Conservation (phyloP, 108 stramenopile species). For the Skeletonema marinoi region DNA sequence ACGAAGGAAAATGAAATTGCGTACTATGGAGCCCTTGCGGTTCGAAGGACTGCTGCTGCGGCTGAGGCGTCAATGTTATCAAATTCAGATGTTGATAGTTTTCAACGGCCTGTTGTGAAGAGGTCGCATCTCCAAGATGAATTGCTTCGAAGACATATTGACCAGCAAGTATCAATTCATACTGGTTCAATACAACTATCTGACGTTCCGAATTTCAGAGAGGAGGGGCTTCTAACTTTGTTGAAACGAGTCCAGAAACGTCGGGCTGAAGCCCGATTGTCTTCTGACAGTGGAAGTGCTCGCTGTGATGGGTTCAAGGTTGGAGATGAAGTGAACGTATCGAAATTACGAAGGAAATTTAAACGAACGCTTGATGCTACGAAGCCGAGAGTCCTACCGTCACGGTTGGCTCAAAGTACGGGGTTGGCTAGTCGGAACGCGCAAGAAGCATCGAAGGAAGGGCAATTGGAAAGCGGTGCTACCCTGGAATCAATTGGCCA, state of each 20-base stretch:
- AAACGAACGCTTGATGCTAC: conserved; percentile 45
- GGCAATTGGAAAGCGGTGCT: conserved; percentile 21
- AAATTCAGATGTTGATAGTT: conserved; percentile 37
- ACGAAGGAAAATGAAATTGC: conserved; percentile 87
- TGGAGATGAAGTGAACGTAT: conserved; percentile 60
- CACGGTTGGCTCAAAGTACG: conserved; percentile 65
- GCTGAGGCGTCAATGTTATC: conserved; percentile 66
- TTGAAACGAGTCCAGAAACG: conserved; percentile 71
- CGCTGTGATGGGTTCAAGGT: conserved; percentile 67
- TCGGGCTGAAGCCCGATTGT: conserved; percentile 61
- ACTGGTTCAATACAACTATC: conserved; percentile 57
- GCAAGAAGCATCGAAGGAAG: conserved; percentile 39
- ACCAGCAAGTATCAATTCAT: conserved; percentile 49
- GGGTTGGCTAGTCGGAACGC: conserved; percentile 65
- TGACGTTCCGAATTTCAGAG: conserved; percentile 70
- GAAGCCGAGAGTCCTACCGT: conserved; percentile 54
- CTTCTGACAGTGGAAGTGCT: conserved; percentile 72
- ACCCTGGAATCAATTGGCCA: conserved; percentile 27
- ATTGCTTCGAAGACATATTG: conserved; percentile 51
- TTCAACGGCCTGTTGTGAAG: conserved; percentile 50
- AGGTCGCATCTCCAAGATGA: conserved; percentile 67
- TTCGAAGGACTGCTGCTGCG: conserved; percentile 69
- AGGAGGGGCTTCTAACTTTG: conserved; percentile 64
- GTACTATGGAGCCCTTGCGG: conserved; percentile 76
- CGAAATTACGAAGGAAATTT: conserved; percentile 42